These are phyloP conservation scores for Pestalotiopsis sp. DNA, from an alignment of 2,329 filamentous ascomycete genomes.

Conservation along the genomic window DNA sequence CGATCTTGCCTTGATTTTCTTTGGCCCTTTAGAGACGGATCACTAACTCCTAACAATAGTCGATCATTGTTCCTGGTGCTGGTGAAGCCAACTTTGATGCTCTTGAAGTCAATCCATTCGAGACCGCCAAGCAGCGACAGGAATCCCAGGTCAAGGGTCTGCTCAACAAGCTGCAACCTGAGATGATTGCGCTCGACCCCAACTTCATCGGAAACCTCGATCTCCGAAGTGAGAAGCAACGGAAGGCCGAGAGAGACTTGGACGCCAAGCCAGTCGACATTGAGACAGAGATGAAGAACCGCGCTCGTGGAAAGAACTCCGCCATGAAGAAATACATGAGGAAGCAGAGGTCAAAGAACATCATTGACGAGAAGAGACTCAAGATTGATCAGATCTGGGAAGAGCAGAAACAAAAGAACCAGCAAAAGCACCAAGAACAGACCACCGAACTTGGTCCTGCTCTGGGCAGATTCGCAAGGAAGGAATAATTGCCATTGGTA, in stretches of 20 bases:
- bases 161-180: slow-evolving; percentile 91
- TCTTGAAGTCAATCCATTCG: slow-evolving; percentile 92
- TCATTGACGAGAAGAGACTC: slow-evolving; percentile 93
- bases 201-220: slow-evolving; percentile 91
- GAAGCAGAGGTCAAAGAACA: slow-evolving; percentile 90
- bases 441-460: slow-evolving; percentile 82
- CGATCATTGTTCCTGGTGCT: slow-evolving; percentile 88
- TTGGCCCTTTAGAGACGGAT: not conserved
- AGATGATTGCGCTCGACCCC: slow-evolving; percentile 95
- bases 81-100: slow-evolving; percentile 97
- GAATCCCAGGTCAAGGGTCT: slow-evolving; percentile 88
- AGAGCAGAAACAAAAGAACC: slow-evolving; percentile 68
- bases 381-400: slow-evolving; percentile 83
- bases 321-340: slow-evolving; percentile 84
- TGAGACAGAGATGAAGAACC: slow-evolving; percentile 70
- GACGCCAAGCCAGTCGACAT: slow-evolving; percentile 67
- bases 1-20: not conserved
- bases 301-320: slow-evolving; percentile 86
- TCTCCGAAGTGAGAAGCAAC: slow-evolving; percentile 76
- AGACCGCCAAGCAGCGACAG: slow-evolving; percentile 88
- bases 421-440: slow-evolving; percentile 64
- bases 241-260: slow-evolving; percentile 76
- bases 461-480: slow-evolving; percentile 81
- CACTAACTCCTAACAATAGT: slow-evolving; percentile 73
- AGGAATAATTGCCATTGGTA: slow-evolving; percentile 45